Base-by-base conservation (phyloP, 2,329 filamentous ascomycete species). In the Cladosporium sp. region DNA sequence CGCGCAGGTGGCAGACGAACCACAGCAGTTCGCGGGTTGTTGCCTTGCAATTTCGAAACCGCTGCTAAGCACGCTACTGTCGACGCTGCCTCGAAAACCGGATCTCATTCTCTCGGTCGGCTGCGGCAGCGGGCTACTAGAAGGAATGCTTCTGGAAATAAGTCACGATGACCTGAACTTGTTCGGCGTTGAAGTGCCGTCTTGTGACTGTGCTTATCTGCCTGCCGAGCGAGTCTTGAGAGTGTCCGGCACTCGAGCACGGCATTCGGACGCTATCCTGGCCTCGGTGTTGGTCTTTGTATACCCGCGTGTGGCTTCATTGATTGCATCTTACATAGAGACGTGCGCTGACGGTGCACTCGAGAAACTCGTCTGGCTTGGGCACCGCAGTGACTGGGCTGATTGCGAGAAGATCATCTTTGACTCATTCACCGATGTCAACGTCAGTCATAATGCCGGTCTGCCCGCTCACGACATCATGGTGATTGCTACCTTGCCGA, bases 261-360 rank as follows among this genome's bases (percentile, higher is more conserved):
- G 80, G 8, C 73, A 74, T 53, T 56, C 72, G 1, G 68, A 75
- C 10, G 78, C 78, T 3, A 60, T 67, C 4, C 61, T 74, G n/a
- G 77, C 78, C 8, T 58, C 62, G 1, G 71, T 70, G n/a, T 77
- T 80, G 75, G 67, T 83, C 59, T 82, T 83, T 67, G 76, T 82
- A 24, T 83, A 83, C 62, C 80, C 80, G 1, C 74, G 79, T 13
- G 70, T 77, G n/a, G 72, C 77, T 3, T 72, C 66, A 3, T 65
- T 83, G 10, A 61, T 83, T 12, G 61, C 60, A 2, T 71, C 70
- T 56, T 83, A 83, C 60, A 42, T 82, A 25, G 63, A 73, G 3
- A 53, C 59, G n/a, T 68, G 68, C 62, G 67, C 68, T 0, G 45
- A 62, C 12, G 66, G 62, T 12, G 59, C 52, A 1, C 66, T 78